Evolutionary conservation across 805 yeast species (phyloP), one percentile per base, ranked within the genome.

Genomic region (Priceomyces fermenticarens): DNA sequence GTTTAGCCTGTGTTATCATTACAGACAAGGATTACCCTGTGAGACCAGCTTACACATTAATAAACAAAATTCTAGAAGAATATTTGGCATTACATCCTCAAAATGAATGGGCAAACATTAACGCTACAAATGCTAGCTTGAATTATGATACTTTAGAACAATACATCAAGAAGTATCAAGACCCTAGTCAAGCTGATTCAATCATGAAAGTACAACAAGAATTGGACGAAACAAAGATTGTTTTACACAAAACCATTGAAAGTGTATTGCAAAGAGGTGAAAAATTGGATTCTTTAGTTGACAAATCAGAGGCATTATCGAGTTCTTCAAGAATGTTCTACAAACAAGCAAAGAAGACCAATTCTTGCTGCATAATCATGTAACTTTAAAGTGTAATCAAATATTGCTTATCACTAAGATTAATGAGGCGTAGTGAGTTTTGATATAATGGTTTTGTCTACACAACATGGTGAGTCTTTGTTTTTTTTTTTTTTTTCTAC

Each of bases 161-260:
- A 17, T 89, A 89, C 60, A 68, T 93, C 51, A 68, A 72, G 53
- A 87, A 87, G 57, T 93, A 93, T 67, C 99, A 93, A 69, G 96
- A 93, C 62, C 99, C 99, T 25, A 76, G 85, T 32, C 96, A 93
- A 70, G 98, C 98, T 0, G 99, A 93, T 62, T 85, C 97, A 9
- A 81, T 93, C 47, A 84, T 93, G 95, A 86, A 85, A 63, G 99
- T 93, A 15, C 99, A 93, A 71, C 95, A 89, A 60, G 99, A 93
- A 65, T 78, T 93, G 55, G 99, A 93, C 64, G 99, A 93, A 60
- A 93, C 99, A 29, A 93, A 93, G 72, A 88, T 91, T 53, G 96
- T 90, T 31, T 73, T 93, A 56, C 98, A 93, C 67, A 90, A 91
- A 69, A 89, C 97, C 35, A 91, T 93, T 51, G 97, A 93, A 65